phyloP scores from a whole-genome alignment of 805 yeast genomes.

The Candida silvicultrix region DNA sequence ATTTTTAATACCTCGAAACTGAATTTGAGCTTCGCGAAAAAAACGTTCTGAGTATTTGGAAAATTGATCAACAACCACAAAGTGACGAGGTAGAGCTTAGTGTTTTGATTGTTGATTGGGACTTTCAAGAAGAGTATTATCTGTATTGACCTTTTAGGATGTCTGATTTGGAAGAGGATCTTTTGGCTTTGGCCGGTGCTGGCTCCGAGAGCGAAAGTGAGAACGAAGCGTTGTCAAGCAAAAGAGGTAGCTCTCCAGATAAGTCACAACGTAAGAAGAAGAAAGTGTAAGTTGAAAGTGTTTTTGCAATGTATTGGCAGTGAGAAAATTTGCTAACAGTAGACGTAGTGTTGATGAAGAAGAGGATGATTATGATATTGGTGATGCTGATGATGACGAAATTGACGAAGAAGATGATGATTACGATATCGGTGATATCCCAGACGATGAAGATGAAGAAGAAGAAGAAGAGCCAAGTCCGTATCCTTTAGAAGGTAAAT shows the following conservation, averaged over 20 bases:
- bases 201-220: constrained; percentile 31
- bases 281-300: constrained; percentile 8
- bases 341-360: constrained; percentile 24
- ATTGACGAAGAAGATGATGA: constrained; percentile 38
- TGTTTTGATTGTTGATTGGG: no score
- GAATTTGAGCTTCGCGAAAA: no score
- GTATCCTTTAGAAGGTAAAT: constrained; percentile 90
- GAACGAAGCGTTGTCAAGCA: constrained; percentile 28
- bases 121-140: no score
- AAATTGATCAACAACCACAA: background rate
- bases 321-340: no score
- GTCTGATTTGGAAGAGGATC: constrained; percentile 83
- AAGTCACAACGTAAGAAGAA: constrained; percentile 20
- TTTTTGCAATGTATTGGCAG: background rate
- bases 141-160: constrained; percentile 2
- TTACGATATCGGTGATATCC: constrained; percentile 30
- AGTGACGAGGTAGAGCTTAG: background rate
- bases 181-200: constrained; percentile 87
- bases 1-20: no score
- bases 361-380: constrained; percentile 23
- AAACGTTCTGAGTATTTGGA: background rate
- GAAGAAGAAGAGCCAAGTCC: constrained; percentile 53
- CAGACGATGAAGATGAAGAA: constrained; percentile 29
- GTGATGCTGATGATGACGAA: constrained; percentile 33
- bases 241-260: constrained; percentile 19